These are phyloP conservation scores for Boletellus ananas DNA, from an alignment of 768 basidiomycete genomes.

Conservation along the genomic window DNA sequence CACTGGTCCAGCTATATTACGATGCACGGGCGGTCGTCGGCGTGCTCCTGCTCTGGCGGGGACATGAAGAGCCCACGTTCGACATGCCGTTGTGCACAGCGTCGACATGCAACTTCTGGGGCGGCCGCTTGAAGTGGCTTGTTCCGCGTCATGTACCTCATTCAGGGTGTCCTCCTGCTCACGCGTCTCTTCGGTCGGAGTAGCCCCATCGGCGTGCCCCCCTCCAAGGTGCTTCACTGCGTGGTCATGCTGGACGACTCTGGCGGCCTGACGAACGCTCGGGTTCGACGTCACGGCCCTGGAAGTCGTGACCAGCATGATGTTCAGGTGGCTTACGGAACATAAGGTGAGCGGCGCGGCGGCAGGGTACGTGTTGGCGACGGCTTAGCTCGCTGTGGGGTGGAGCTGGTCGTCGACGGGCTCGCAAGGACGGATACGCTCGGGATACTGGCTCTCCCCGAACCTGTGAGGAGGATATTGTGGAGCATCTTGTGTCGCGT, in stretches of 20 bases:
- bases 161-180: constrained; percentile 27
- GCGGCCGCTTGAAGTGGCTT: constrained; percentile 35
- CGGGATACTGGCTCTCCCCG: background rate
- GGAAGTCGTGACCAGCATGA: constrained; percentile 40
- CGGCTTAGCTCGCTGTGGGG: constrained; percentile 24
- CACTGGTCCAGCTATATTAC: constrained; percentile 38
- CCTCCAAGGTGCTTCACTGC: constrained; percentile 55
- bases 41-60: constrained; percentile 26
- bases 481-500: too few relatives aligned
- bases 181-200: constrained; percentile 41
- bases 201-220: constrained; percentile 51
- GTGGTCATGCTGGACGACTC: constrained; percentile 47
- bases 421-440: constrained; percentile 14
- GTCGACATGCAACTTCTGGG: constrained; percentile 36
- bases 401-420: constrained; percentile 24
- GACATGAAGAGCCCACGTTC: constrained; percentile 31
- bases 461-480: too few relatives aligned
- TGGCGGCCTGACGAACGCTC: constrained; percentile 39
- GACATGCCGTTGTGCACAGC: constrained; percentile 32
- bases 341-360: constrained; percentile 24
- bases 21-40: constrained; percentile 21
- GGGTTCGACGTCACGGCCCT: constrained; percentile 56
- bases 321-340: constrained; percentile 21
- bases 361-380: constrained; percentile 34
- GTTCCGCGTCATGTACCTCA: constrained; percentile 31